Evolutionary conservation across 345 rosid genomes (phyloP), one percentile per base, ranked within the genome.

Genomic region (Murraya koenigii): DNA sequence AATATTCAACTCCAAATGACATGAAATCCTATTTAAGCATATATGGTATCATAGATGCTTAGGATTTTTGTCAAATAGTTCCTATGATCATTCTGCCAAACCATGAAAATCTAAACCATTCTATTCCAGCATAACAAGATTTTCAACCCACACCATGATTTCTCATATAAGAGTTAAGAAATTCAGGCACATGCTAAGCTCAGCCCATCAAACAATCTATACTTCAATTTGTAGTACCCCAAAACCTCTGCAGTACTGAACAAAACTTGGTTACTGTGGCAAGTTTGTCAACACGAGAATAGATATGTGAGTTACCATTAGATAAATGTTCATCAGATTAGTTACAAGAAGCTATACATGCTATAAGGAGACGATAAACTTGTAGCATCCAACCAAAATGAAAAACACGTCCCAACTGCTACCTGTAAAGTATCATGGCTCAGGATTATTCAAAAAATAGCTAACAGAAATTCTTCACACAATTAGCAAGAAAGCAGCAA

Each of bases 261-360:
- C 38, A 59, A 54, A 6, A 25, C 25, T 72, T 65, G n/a, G 36
- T 39, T 58, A 76, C 83, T 70, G 23, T 66, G 36, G 49, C 66
- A 76, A 71, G 71, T 82, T 85, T 71, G 35, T 71, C 67, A 80
- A 64, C 79, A 80, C 33, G 69, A 87, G 89, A 87, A 78, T 84
- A 89, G 93, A 82, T 82, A 89, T 87, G 94, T 85, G 85, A 88
- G 98, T 90, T 90, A 87, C 95, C 97, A 75, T 90, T 88, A 89
- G 80, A 86, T 47, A 89, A 86, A 86, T 88, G 89, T 85, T 87
- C 90, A 85, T 85, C 87, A 89, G 82, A 88, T 80, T 87, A 91
- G 97, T 87, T 84, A 86, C 87, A 93, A 90, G 98, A 93, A 89
- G 89, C 87, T 95, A 90, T 95, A 92, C 98, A 95, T 95, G 98